Evolutionary conservation across 306 rosid species (phyloP).

Genomic region (Fragaria nilgerrensis): DNA sequence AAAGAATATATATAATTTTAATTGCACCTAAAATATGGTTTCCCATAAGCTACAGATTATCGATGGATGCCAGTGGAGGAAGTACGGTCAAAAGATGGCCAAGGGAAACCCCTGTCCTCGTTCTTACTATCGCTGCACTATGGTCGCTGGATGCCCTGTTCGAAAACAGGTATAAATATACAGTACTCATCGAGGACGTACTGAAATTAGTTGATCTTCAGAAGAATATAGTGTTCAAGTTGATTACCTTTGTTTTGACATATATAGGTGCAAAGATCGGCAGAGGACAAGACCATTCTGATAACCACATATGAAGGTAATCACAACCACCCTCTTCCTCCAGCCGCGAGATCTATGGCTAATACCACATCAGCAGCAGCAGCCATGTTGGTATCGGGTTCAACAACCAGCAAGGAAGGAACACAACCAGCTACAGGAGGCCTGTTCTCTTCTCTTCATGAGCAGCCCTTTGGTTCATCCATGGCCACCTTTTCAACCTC

Average conservation of each 20-base stretch:
- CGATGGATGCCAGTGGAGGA: slow-evolving; percentile 81
- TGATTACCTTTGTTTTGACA: not conserved
- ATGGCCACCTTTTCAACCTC: slow-evolving; percentile 50
- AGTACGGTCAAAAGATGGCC: slow-evolving; percentile 77
- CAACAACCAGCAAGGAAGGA: slow-evolving; percentile 31
- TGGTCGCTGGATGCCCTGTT: slow-evolving; percentile 61
- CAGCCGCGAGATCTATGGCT: slow-evolving; percentile 49
- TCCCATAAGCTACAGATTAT: slow-evolving; percentile 31
- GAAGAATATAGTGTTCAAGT: not conserved
- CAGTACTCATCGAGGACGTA: not conserved
- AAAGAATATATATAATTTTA: too few relatives aligned
- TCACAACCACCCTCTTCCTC: slow-evolving; percentile 64
- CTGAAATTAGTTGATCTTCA: not conserved
- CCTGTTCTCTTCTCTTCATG: slow-evolving; percentile 18
- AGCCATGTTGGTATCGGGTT: slow-evolving; percentile 41
- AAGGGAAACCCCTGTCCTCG: slow-evolving; percentile 75
- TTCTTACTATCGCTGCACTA: slow-evolving; percentile 73
- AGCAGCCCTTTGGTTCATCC: slow-evolving; percentile 27
- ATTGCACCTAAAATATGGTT: not conserved
- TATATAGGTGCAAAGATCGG: slow-evolving; percentile 49
- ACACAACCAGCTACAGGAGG: slow-evolving; percentile 20
- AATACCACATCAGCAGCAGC: slow-evolving; percentile 56
- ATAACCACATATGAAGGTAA: slow-evolving; percentile 64
- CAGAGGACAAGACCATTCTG: slow-evolving; percentile 46
- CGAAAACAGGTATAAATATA: slow-evolving; percentile 31